Conservation (phyloP, 1,139 yeast genomes). For the Geotrichum carabidarum region DNA sequence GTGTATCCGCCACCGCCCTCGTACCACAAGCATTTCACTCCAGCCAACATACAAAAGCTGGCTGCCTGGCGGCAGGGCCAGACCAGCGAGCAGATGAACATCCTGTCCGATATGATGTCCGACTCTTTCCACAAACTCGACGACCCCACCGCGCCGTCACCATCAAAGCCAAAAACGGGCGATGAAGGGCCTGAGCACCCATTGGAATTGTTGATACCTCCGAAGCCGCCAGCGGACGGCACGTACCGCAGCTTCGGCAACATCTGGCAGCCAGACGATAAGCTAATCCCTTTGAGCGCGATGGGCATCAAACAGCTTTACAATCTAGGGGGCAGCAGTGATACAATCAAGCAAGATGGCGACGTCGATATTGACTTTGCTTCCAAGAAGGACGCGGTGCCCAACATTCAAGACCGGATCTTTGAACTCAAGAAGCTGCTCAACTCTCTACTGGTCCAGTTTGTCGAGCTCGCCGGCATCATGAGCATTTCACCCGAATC, state of each 20-base stretch:
- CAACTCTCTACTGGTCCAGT: constrained; percentile 64
- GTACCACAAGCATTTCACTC: constrained; percentile 61
- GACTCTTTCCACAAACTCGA: constrained; percentile 10
- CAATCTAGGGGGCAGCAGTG: constrained; percentile 22
- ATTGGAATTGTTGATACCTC: constrained; percentile 58
- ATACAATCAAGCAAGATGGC: constrained; percentile 27
- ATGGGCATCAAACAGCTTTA: constrained; percentile 68
- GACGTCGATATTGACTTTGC: background rate
- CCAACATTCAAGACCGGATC: constrained; percentile 43
- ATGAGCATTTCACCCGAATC: constrained; percentile 63
- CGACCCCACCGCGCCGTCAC: constrained; percentile 1
- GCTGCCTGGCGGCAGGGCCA: constrained; percentile 29
- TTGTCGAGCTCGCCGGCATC: constrained; percentile 69
- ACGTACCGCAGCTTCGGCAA: constrained; percentile 77
- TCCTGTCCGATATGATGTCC: constrained; percentile 7
- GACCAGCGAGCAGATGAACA: constrained; percentile 5
- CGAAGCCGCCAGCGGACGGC: constrained; percentile 49
- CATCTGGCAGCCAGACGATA: constrained; percentile 71
- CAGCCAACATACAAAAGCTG: constrained; percentile 48
- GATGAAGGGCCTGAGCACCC: constrained; percentile 24
- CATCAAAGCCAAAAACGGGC: constrained; percentile 1
- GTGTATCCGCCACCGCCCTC: constrained; percentile 87
- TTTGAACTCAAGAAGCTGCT: constrained; percentile 63
- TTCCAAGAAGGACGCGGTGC: constrained; percentile 19
- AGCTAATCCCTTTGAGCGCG: constrained; percentile 59